phyloP scores from a whole-genome alignment of 2,329 filamentous ascomycete species.

The Epichloe scottii region DNA sequence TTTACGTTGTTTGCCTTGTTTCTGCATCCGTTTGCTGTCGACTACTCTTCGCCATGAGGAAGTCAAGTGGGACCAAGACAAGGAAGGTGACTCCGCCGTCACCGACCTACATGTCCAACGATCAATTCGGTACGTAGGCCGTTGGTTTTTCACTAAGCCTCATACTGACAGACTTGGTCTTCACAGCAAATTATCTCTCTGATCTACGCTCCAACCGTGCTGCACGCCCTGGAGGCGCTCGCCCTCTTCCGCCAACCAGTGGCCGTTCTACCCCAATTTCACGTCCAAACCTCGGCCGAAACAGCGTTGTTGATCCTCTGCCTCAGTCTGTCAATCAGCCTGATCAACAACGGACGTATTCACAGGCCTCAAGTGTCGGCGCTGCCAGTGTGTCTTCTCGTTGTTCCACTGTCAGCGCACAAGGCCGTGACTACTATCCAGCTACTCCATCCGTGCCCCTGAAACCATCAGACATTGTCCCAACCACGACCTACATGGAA shows the following conservation, averaged over 20 bases:
- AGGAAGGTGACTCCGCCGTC: constrained; percentile 49
- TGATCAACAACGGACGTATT: constrained; percentile 15
- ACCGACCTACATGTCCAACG: constrained; percentile 52
- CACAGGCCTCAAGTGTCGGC: constrained; percentile 26
- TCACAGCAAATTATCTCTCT: constrained; percentile 54
- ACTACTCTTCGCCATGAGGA: constrained; percentile 14
- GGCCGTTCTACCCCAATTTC: constrained; percentile 15
- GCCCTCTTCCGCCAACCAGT: constrained; percentile 41
- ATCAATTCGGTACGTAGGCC: constrained; percentile 47
- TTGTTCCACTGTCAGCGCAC: constrained; percentile 32
- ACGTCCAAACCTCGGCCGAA: constrained; percentile 18
- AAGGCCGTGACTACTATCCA: constrained; percentile 41
- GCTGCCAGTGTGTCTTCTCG: constrained; percentile 36
- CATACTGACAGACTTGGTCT: constrained; percentile 2
- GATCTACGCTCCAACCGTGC: constrained; percentile 57
- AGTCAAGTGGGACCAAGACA: constrained; percentile 22
- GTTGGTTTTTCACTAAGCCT: not conserved
- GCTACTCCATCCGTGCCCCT: constrained; percentile 29
- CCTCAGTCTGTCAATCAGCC: constrained; percentile 15
- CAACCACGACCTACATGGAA: constrained; percentile 59
- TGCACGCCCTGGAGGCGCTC: constrained; percentile 56
- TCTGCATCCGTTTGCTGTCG: not conserved
- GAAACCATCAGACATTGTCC: constrained; percentile 48
- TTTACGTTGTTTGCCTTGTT: not conserved
- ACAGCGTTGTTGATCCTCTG: constrained; percentile 20